Conservation (phyloP, 1,139 yeast species). For the Yamadazyma epiphylla region DNA sequence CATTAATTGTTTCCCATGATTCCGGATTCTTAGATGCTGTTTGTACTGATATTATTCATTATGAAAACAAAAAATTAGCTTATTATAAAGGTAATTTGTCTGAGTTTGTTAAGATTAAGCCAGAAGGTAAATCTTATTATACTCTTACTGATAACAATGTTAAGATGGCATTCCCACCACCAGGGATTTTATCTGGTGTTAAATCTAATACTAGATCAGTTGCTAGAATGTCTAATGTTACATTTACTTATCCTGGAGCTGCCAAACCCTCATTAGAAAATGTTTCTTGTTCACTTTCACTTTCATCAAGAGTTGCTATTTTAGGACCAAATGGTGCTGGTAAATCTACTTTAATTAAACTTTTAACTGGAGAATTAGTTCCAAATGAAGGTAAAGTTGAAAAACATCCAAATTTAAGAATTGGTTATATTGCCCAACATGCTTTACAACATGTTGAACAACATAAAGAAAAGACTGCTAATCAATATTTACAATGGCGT, state of each 20-base stretch:
- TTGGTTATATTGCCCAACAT: slow-evolving; percentile 98
- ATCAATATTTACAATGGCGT: slow-evolving; percentile 98
- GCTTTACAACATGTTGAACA: slow-evolving; percentile 96
- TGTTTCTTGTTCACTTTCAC: slow-evolving; percentile 83
- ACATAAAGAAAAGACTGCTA: slow-evolving; percentile 96
- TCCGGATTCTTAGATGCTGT: slow-evolving; percentile 94
- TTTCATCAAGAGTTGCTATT: slow-evolving; percentile 94
- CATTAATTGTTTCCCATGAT: slow-evolving; percentile 95
- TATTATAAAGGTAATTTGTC: slow-evolving; percentile 95
- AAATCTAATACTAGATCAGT: slow-evolving; percentile 93
- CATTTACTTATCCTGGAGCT: slow-evolving; percentile 89
- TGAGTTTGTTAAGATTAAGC: slow-evolving; percentile 85
- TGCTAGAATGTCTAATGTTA: slow-evolving; percentile 83
- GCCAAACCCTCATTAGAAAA: slow-evolving; percentile 73
- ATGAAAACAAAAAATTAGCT: slow-evolving; percentile 90
- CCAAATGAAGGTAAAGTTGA: slow-evolving; percentile 89
- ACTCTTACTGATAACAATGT: slow-evolving; percentile 92
- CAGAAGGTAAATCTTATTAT: slow-evolving; percentile 95
- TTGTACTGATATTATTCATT: slow-evolving; percentile 95
- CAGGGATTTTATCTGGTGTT: slow-evolving; percentile 95
- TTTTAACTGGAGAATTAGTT: slow-evolving; percentile 85
- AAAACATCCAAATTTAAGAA: slow-evolving; percentile 96
- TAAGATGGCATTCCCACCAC: slow-evolving; percentile 98
- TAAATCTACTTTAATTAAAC: slow-evolving; percentile 90
- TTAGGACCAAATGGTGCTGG: slow-evolving; percentile 99